Base-by-base conservation (phyloP, 1,139 yeast species). In the Zygosaccharomyces sapae region DNA sequence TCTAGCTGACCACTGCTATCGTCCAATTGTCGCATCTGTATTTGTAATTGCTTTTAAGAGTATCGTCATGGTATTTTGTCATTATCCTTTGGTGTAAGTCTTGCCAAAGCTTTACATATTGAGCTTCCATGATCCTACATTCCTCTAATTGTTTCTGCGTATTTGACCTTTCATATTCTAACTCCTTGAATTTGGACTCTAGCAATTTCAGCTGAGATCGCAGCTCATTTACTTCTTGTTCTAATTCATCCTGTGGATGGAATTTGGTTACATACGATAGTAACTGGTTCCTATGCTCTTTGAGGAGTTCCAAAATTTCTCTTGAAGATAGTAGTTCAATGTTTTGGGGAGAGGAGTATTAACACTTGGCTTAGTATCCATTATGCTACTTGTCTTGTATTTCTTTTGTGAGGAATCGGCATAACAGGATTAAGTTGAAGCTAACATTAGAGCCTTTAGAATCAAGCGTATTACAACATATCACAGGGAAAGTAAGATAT, bases 101-200 rank as follows among this genome's bases (percentile, higher is more conserved):
- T 46, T 61, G 65, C 61, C 62, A 61, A 44, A 51, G 46, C 29
- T 54, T 52, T n/a, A 52, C 53, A 44, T 62, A 62, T 33, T 58
- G 54, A 9, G 56, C 46, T 40, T 63, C 62, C 33, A 57, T 29
- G 10, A 54, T 44, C 24, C 56, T 47, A 9, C 54, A 49, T 7
- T 44, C 38, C 22, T 58, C 60, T 10, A 61, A 37, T 7, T 52
- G 48, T 6, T 45, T 46, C 33, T 49, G 51, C 5, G 57, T 19
- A 5, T 36, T 20, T n/a, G 41, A 29, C 38, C 53, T 55, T 25
- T 51, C 48, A 3, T 30, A 39, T 20, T 58, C 57, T 19, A 63
- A 41, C n/a, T 46, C 43, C 19, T 43, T 38, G 39, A 60, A 62
- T 12, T 48, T 40, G 2, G 43, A 31, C 33, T 52, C 50, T 9